Evolutionary conservation across 176 grass and related monocot species (phyloP), one percentile per base, ranked within the genome.

Genomic region (Phoenix dactylifera): DNA sequence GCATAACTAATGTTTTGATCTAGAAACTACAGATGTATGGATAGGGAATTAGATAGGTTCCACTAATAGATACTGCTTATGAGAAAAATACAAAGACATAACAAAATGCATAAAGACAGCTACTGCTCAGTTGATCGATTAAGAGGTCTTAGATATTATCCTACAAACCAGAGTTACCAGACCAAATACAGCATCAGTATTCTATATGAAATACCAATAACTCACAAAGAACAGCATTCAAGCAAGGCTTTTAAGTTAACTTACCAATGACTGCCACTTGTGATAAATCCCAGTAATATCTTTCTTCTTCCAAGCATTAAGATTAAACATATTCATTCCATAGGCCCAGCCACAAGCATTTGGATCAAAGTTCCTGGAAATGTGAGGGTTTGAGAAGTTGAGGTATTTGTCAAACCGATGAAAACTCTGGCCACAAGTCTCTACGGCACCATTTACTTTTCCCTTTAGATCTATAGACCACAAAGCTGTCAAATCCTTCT

Each of bases 301-400:
- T 75, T 98, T 98, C 60, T 79, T 88, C 78, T 92, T 92, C 93
- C 93, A 98, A 30, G 85, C 78, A 55, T 76, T 80, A 1, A 98
- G 77, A 76, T 98, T 87, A 80, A 98, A 98, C 54, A 98, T 76
- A 74, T 89, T 98, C 93, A 98, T 92, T 54, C 93, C 93, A 69
- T 92, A 98, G 59, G 93, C 93, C 93, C 93, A 98, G 20, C 93
- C 93, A 62, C 93, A 98, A 15, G 93, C 81, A 76, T 89, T 92
- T 16, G 93, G 93, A 76, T 92, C 84, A 35, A 98, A 98, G 54
- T 92, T 92, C 57, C 82, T 67, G 62, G 88, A 84, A 80, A 89
- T 92, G 60, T 98, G 87, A 28, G 88, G 93, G 57, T 98, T 98
- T 60, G 93, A 98, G 73, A 92, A 98, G 64, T 98, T 92, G 56